Evolutionary conservation across 495 filamentous ascomycete genomes (phyloP).

Genomic region (Neurospora sp.): DNA sequence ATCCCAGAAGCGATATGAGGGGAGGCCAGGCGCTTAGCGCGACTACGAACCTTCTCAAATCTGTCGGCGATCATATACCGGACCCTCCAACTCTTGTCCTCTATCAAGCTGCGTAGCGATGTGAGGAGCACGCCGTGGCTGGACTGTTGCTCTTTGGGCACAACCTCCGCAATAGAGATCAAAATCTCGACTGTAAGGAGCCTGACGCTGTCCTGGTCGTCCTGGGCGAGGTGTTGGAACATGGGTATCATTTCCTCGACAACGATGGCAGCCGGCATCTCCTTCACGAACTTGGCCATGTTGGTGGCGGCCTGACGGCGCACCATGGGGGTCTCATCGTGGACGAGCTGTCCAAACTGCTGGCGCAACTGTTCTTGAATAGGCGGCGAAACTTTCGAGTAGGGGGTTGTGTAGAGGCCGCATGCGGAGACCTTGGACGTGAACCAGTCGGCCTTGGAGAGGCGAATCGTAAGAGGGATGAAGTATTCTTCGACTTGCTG

Average conservation of each 20-base stretch:
- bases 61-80: conserved; percentile 98
- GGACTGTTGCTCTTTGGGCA: conserved; percentile 94
- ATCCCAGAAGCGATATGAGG: background rate
- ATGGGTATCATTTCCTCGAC: conserved; percentile 98
- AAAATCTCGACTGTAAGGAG: conserved; percentile 93
- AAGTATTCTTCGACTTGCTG: conserved; percentile 94
- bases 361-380: conserved; percentile 82
- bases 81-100: conserved; percentile 98
- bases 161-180: conserved; percentile 91
- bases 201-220: conserved; percentile 96
- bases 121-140: conserved; percentile 90
- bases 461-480: conserved; percentile 84
- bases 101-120: conserved; percentile 82
- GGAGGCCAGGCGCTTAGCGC: background rate
- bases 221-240: conserved; percentile 89
- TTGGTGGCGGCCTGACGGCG: conserved; percentile 92
- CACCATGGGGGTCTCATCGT: conserved; percentile 98
- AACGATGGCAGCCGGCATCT: conserved; percentile 80
- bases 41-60: conserved; percentile 75
- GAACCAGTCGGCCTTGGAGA: conserved; percentile 99
- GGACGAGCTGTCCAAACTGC: conserved; percentile 84
- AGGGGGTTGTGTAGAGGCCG: conserved; percentile 85
- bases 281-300: conserved; percentile 93
- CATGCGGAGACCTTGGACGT: conserved; percentile 98
- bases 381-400: conserved; percentile 73